Base-by-base conservation (phyloP, 768 basidiomycete species). In the Epithele typhae region DNA sequence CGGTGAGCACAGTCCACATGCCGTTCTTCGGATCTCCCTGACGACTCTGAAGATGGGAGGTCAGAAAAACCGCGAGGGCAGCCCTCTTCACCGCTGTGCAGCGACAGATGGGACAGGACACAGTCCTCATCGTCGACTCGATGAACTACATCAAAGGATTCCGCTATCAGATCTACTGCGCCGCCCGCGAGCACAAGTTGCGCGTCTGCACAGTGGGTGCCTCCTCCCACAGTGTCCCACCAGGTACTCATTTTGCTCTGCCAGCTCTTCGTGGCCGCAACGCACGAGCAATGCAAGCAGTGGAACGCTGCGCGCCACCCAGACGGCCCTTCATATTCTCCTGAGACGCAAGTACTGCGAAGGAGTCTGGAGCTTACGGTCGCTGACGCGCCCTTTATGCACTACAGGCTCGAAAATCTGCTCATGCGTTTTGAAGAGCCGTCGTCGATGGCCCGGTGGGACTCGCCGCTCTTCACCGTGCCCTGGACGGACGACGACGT, bases 121-220 rank as follows among this genome's bases (percentile, higher is more conserved):
- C 81, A 0, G 80, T 97, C 57, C 75, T 96, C 48, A 87, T 99
- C 55, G 76, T 93, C 51, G 96, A 99, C 60, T 81, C 84, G 12
- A 76, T 88, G 55, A 98, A 98, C 61, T 97, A 99, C 67, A 98
- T 98, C 75, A 98, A 99, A 64, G 95, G 95, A 10, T 96, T 92
- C 62, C 82, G 96, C 24, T 99, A 99, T 66, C 96, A 99, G 64
- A 83, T 99, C 70, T 96, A 97, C 62, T 97, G 95, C 60, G 90
- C 91, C 1, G 94, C 93, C 4, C 72, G 92, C 42, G 96, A 99
- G 61, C 76, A 83, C 54, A 87, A 85, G 56, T 72, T 92, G 22
- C 74, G 94, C 25, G 81, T 87, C 4, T 92, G 88, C 64, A 97
- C 96, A 37, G 94, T 96, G 55, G 57, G 80, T 71, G 14, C 7